Conservation (phyloP, 1,139 yeast genomes). For the Zygoascus sp. region DNA sequence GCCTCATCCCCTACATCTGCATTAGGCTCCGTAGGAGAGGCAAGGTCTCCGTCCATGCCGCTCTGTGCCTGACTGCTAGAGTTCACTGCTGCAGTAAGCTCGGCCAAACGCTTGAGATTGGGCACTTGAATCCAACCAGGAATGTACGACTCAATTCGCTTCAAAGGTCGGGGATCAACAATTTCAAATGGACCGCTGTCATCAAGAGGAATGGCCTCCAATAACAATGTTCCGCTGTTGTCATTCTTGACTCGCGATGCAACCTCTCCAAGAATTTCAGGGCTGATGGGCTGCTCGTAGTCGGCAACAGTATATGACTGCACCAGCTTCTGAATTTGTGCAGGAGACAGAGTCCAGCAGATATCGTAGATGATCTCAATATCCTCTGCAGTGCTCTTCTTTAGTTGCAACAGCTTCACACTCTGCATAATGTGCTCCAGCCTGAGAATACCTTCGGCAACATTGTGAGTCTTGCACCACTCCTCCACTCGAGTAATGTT, state of each 20-base stretch:
- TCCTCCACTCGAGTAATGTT: slow-evolving; percentile 95
- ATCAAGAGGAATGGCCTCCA: slow-evolving; percentile 56
- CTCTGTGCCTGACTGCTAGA: slow-evolving; percentile 18
- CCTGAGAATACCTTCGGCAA: slow-evolving; percentile 85
- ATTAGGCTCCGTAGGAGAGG: slow-evolving; percentile 2
- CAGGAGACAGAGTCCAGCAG: slow-evolving; percentile 89
- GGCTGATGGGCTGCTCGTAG: slow-evolving; percentile 89
- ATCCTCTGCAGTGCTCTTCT: slow-evolving; percentile 86
- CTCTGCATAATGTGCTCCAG: slow-evolving; percentile 89
- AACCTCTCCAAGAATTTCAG: slow-evolving; percentile 74
- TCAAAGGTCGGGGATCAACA: slow-evolving; percentile 78
- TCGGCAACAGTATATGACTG: slow-evolving; percentile 90
- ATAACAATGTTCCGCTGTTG: slow-evolving; percentile 36
- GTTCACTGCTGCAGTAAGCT: slow-evolving; percentile 61
- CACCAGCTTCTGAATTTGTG: slow-evolving; percentile 88
- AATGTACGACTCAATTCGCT: slow-evolving; percentile 90
- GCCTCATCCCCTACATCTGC: slow-evolving; percentile 11
- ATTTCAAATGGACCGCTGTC: slow-evolving; percentile 81
- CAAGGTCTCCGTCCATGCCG: slow-evolving; percentile 1
- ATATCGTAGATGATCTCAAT: slow-evolving; percentile 91
- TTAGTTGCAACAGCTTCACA: slow-evolving; percentile 85
- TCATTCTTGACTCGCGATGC: slow-evolving; percentile 76
- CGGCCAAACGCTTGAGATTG: slow-evolving; percentile 80
- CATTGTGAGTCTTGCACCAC: slow-evolving; percentile 96
- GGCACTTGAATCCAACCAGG: slow-evolving; percentile 95